Base-by-base conservation (phyloP, 768 basidiomycete species). In the Mycena amicta region DNA sequence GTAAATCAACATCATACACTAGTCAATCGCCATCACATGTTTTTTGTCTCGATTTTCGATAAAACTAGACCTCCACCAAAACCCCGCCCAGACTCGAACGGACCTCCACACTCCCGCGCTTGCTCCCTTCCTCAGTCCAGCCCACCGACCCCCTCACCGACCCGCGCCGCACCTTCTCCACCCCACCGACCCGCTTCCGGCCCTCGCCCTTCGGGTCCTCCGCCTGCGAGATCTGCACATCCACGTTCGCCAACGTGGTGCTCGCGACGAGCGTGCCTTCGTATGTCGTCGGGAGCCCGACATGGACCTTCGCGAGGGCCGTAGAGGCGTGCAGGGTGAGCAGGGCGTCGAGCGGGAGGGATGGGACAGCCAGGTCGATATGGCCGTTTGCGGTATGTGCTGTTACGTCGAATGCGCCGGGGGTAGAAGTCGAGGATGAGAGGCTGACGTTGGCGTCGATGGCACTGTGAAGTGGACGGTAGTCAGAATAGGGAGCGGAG, bases 201-300 rank as follows among this genome's bases (percentile, higher is more conserved):
- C 55, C 62, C 52, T 51, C 31, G 13, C 55, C 55, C 39, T 51
- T 5, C 4, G 58, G 57, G 28, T 63, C 62, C 33, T 56, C 55
- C 29, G 20, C 41, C 3, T 46, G 23, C 4, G 40, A 40, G 18
- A 59, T 5, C 15, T 2, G 23, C n/a, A 63, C 37, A 3, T 37
- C 3, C 4, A 60, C 23, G 3, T 22, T 16, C 3, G 25, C 20
- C 1, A 63, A 30, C 37, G 50, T 31, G 1, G 61, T 63, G 3
- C 20, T 4, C 18, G 50, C 61, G 11, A 4, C 11, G 50, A 63
- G 40, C 16, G 33, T 2, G 2, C 62, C 62, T 23, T 63, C 62
- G 53, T 60, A 63, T 0, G 58, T 52, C 2, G 40, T 3, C 3
- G 57, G 57, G 4, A 63, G 55, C 12, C 16, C 16, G 5, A 57